These are phyloP conservation scores for Taphrina deformans DNA, from an alignment of 1,139 yeast genomes.

Conservation along the genomic window DNA sequence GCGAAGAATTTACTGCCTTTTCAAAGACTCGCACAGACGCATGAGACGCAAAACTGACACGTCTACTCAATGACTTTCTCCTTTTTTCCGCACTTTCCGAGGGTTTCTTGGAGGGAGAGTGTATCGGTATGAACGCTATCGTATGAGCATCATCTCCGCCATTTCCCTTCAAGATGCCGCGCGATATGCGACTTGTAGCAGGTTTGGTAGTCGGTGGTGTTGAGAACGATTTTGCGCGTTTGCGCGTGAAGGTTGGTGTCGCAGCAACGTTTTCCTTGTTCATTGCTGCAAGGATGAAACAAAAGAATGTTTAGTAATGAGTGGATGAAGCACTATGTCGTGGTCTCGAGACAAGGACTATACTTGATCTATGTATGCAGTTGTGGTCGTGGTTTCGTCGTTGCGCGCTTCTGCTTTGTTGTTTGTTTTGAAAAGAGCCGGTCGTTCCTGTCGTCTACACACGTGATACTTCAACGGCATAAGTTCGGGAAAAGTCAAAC, in stretches of 20 bases:
- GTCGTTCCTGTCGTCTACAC: neutral
- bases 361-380: too few relatives aligned
- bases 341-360: too few relatives aligned
- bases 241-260: slow-evolving; percentile 22
- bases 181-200: neutral
- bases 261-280: slow-evolving; percentile 25
- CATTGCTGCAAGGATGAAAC: neutral
- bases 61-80: slow-evolving; percentile 38
- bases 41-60: slow-evolving; percentile 41
- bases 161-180: slow-evolving; percentile 29
- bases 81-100: slow-evolving; percentile 24
- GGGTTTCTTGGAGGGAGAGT: slow-evolving; percentile 10
- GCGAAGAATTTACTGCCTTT: slow-evolving; percentile 29
- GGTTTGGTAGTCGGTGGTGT: slow-evolving; percentile 18
- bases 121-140: slow-evolving; percentile 30
- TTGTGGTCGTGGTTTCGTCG: neutral
- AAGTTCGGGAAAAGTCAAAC: too few relatives aligned
- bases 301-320: too few relatives aligned
- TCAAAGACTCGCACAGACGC: slow-evolving; percentile 37
- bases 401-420: neutral
- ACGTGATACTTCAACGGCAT: too few relatives aligned
- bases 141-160: slow-evolving; percentile 32
- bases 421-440: neutral
- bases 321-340: neutral
- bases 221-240: slow-evolving; percentile 32